Evolutionary conservation across 2,329 filamentous ascomycete species (phyloP), one percentile per base, ranked within the genome.

Genomic region (Didymosphaeria variabile): DNA sequence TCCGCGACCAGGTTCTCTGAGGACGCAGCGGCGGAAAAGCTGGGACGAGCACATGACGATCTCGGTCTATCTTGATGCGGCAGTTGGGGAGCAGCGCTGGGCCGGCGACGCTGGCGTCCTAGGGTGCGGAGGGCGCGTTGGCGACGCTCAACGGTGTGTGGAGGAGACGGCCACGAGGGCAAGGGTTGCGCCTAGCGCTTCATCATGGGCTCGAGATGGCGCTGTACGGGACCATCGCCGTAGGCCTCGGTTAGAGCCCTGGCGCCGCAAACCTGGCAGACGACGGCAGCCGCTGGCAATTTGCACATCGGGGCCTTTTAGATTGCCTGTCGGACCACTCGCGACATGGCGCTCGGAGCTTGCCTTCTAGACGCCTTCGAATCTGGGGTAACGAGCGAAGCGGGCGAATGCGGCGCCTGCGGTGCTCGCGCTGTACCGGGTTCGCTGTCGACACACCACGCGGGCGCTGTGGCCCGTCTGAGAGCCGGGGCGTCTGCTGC

Each of bases 341-440:
- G 55, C 44, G 59, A 63, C 57, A 62, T 60, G 60, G 66, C 64
- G 60, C 31, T 55, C 61, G 60, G 65, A 58, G 56, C 61, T 52
- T 64, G 60, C 65, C 65, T 68, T 66, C 64, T 64, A 67, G 67
- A 70, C 58, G 59, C 38, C 50, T 57, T 65, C 61, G 63, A 77
- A 76, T 73, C 74, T 66, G 74, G 74, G 74, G 74, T 75, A 75
- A 56, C 52, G 64, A 44, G 54, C 55, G 60, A 71, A 63, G 59
- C 68, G 64, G 67, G 60, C 72, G 69, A 71, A 74, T 73, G 34
- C 58, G 31, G 51, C 23, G 21, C 15, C 38, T 34, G 23, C 10
- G 46, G 21, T 29, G 29, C 40, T 15, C 53, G 55, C 58, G 31
- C 57, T 47, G 49, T 42, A 36, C 62, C 56, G 47, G 59, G 59